Conservation (phyloP, 495 filamentous ascomycete species). For the Aspergillus indologenus region DNA sequence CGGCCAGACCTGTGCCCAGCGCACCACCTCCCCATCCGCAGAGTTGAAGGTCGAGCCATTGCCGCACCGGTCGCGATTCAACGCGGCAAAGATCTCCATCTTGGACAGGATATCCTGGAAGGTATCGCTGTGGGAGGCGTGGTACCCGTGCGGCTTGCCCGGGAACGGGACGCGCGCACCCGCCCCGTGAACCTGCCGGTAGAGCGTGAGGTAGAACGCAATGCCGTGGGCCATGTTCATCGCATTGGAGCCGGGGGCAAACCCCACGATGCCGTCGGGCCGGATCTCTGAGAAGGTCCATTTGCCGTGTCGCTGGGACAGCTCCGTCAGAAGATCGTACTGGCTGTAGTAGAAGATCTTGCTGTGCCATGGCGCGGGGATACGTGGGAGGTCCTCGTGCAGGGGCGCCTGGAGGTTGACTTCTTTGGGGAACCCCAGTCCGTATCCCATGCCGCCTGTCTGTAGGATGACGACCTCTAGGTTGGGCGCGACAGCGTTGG, state of each 20-base stretch:
- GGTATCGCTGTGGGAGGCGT: constrained; percentile 28
- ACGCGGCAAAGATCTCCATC: constrained; percentile 33
- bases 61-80: constrained; percentile 19
- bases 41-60: constrained; percentile 32
- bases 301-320: constrained; percentile 25
- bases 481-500: constrained; percentile 24
- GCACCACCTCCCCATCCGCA: constrained; percentile 28
- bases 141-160: constrained; percentile 22
- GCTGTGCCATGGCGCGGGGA: constrained; percentile 33
- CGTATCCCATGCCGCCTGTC: constrained; percentile 43
- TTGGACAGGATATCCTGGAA: constrained; percentile 37
- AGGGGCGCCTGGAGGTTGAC: constrained; percentile 30
- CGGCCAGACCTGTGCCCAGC: constrained; percentile 36
- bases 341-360: constrained; percentile 48
- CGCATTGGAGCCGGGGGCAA: constrained; percentile 37
- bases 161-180: constrained; percentile 32
- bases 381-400: constrained; percentile 34
- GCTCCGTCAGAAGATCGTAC: constrained; percentile 32
- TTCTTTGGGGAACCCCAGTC: constrained; percentile 34
- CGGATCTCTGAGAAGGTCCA: constrained; percentile 44
- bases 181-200: too few relatives aligned
- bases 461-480: constrained; percentile 34
- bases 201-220: too few relatives aligned
- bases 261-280: constrained; percentile 43
- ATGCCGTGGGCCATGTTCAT: constrained; percentile 41